phyloP scores from a whole-genome alignment of 2,329 filamentous ascomycete genomes.

The Paecilomyces sp. region DNA sequence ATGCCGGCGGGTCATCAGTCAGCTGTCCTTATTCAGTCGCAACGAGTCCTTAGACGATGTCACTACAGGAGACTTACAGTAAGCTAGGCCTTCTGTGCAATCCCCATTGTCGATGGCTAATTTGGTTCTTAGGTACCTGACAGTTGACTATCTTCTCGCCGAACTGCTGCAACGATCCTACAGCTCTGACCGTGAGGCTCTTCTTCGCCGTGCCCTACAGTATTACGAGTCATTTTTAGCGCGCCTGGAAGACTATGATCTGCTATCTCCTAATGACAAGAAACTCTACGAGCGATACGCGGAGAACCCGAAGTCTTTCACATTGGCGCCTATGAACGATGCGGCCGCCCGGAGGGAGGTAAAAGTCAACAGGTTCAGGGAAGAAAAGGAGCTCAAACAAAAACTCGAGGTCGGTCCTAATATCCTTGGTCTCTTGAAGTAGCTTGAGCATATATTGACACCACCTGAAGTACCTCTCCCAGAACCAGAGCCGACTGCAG shows the following conservation, averaged over 20 bases:
- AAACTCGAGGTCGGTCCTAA: conserved; percentile 60
- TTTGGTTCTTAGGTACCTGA: conserved; percentile 53
- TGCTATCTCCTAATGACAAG: conserved; percentile 59
- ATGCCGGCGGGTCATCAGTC: conserved; percentile 61
- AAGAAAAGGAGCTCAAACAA: conserved; percentile 77
- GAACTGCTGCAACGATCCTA: conserved; percentile 65
- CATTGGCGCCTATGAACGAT: conserved; percentile 59
- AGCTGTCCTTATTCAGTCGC: conserved; percentile 75
- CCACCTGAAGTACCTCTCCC: conserved; percentile 47
- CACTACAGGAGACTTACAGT: conserved; percentile 75
- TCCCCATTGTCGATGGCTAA: conserved; percentile 11
- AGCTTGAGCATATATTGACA: conserved; percentile 22
- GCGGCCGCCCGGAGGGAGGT: conserved; percentile 65
- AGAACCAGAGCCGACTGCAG: conserved; percentile 54
- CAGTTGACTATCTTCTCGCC: conserved; percentile 69
- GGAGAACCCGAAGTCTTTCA: conserved; percentile 66
- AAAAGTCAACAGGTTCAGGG: conserved; percentile 78
- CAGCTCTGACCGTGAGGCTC: conserved; percentile 55
- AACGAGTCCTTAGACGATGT: conserved; percentile 89
- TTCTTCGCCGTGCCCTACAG: conserved; percentile 57
- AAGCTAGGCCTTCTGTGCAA: conserved; percentile 13
- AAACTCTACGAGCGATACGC: conserved; percentile 66
- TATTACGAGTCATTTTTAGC: conserved; percentile 74
- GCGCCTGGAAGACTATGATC: conserved; percentile 68
- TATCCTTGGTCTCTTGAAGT: conserved; percentile 3